Conservation (phyloP, 2,329 filamentous ascomycete species). For the Lasiodiplodia hormozganensis region DNA sequence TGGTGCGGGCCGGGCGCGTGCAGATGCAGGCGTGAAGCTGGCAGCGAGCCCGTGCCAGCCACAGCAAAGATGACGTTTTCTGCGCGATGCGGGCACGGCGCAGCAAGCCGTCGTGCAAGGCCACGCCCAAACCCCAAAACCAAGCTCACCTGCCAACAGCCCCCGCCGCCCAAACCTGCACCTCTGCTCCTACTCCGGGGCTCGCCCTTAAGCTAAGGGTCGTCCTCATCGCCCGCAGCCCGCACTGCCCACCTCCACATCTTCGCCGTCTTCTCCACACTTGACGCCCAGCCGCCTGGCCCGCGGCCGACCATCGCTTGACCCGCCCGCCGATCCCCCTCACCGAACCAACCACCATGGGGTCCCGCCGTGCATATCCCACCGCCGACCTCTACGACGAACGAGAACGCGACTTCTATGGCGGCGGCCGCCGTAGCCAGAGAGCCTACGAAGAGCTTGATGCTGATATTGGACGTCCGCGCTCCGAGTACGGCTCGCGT, state of each 20-base stretch:
- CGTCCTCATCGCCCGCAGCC: constrained; percentile 5
- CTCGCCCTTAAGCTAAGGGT: constrained; percentile 17
- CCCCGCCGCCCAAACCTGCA: constrained; percentile 14
- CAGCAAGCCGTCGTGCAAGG: background rate
- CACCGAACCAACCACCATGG: constrained; percentile 35
- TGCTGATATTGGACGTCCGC: constrained; percentile 49
- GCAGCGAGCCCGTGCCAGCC: constrained; percentile 17
- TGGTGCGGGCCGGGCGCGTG: constrained; percentile 3
- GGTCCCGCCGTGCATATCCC: constrained; percentile 54
- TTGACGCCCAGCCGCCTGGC: constrained; percentile 16
- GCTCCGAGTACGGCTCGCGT: constrained; percentile 34
- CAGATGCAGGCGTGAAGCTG: constrained; percentile 12
- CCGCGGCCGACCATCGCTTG: constrained; percentile 15
- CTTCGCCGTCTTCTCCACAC: constrained; percentile 14
- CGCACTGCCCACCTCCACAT: background rate
- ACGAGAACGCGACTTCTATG: constrained; percentile 58
- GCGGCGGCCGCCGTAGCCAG: constrained; percentile 46
- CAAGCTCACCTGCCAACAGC: constrained; percentile 17
- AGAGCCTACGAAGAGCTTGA: constrained; percentile 60
- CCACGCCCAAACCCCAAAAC: constrained; percentile 9
- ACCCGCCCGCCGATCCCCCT: constrained; percentile 30
- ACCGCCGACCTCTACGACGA: constrained; percentile 57
- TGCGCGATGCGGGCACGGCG: background rate
- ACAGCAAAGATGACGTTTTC: constrained; percentile 9
- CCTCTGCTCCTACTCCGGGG: constrained; percentile 23